These are phyloP conservation scores for Leishmania tropica DNA, from an alignment of 208 protist genomes.

Conservation along the genomic window DNA sequence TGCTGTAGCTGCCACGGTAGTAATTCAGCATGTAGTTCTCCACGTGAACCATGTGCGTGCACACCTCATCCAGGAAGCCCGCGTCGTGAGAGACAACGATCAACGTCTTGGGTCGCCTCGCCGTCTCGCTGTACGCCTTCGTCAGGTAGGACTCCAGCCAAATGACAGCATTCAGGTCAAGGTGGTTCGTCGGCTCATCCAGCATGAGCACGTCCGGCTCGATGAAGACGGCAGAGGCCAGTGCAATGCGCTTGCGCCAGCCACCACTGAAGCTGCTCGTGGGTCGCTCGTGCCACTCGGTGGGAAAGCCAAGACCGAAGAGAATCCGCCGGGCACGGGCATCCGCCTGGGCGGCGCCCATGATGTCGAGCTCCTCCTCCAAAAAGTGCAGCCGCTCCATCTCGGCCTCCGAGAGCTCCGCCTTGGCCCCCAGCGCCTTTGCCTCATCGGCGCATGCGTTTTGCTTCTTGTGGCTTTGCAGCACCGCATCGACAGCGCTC, in stretches of 20 bases:
- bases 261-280: slow-evolving; percentile 90
- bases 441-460: slow-evolving; percentile 80
- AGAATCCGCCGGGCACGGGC: slow-evolving; percentile 87
- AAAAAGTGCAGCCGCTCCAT: slow-evolving; percentile 82
- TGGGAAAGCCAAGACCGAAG: slow-evolving; percentile 94
- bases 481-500: slow-evolving; percentile 84
- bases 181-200: slow-evolving; percentile 98
- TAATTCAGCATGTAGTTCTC: slow-evolving; percentile 90
- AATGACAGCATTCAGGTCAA: slow-evolving; percentile 95
- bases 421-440: slow-evolving; percentile 58
- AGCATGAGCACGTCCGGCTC: slow-evolving; percentile 96
- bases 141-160: slow-evolving; percentile 95
- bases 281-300: slow-evolving; percentile 89
- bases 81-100: slow-evolving; percentile 97
- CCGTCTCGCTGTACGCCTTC: slow-evolving; percentile 76
- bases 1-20: slow-evolving; percentile 82
- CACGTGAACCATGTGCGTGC: slow-evolving; percentile 94
- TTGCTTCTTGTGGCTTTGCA: slow-evolving; percentile 93
- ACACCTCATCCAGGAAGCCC: slow-evolving; percentile 95
- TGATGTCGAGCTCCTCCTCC: slow-evolving; percentile 94
- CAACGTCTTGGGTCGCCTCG: slow-evolving; percentile 88
- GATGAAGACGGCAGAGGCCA: slow-evolving; percentile 95
- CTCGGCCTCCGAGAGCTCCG: slow-evolving; percentile 62
- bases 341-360: slow-evolving; percentile 91
- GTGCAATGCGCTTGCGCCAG: slow-evolving; percentile 94